These are phyloP conservation scores for Heliamphora exappendiculata DNA, from an alignment of 148 eudicot genomes.

Conservation along the genomic window DNA sequence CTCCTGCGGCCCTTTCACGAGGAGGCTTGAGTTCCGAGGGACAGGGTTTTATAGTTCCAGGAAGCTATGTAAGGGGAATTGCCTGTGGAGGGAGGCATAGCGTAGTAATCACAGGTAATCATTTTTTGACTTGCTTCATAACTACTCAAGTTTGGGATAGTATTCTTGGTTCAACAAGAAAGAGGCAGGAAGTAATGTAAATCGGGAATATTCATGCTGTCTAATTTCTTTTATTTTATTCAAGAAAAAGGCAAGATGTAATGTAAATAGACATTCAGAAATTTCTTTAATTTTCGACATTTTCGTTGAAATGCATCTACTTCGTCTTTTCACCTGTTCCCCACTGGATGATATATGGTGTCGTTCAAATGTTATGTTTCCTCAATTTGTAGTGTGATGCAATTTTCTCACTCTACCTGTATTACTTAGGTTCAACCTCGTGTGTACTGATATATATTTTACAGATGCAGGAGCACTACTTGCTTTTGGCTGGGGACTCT, in stretches of 20 bases:
- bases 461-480: slow-evolving; percentile 93
- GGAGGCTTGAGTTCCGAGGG: slow-evolving; percentile 43
- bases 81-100: slow-evolving; percentile 99
- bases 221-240: not conserved
- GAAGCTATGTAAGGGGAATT: slow-evolving; percentile 72
- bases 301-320: not conserved
- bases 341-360: not conserved
- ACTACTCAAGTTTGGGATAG: not conserved
- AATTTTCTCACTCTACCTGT: no score
- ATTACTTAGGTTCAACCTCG: not conserved
- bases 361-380: not conserved
- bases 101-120: slow-evolving; percentile 84
- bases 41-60: slow-evolving; percentile 64
- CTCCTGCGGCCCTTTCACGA: slow-evolving; percentile 37
- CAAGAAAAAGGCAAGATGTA: no score
- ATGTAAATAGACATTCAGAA: not conserved
- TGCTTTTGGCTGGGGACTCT: slow-evolving; percentile 96
- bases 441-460: not conserved
- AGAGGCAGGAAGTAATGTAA: not conserved
- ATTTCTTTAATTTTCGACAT: not conserved
- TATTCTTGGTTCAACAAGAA: not conserved
- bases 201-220: not conserved
- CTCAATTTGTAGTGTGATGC: not conserved
- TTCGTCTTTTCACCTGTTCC: not conserved
- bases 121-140: not conserved